phyloP scores from a whole-genome alignment of 495 filamentous ascomycete species.

The Penicillium odoratum region DNA sequence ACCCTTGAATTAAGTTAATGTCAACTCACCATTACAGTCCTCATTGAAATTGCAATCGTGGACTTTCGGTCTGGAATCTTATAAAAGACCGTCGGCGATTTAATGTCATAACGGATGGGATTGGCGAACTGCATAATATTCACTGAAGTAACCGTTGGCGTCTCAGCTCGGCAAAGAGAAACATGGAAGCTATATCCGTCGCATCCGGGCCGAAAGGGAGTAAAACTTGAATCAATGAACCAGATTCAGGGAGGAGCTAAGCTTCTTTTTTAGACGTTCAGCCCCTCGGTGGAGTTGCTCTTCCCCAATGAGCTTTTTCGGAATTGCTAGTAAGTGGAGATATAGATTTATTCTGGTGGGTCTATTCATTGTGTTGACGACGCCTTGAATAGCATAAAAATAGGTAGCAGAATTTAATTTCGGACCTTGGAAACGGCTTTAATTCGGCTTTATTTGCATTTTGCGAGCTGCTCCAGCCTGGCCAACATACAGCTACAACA shows the following conservation, averaged over 20 bases:
- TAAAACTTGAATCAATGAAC: no score
- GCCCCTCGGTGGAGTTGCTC: no score
- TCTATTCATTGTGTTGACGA: background rate
- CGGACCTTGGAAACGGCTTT: background rate
- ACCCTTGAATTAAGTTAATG: no score
- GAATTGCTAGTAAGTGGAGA: background rate
- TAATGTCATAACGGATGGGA: background rate
- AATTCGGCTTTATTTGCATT: background rate
- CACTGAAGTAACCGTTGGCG: background rate
- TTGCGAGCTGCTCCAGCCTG: no score
- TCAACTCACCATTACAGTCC: no score
- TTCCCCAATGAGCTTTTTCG: background rate
- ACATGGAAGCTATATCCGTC: no score
- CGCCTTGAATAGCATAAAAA: background rate
- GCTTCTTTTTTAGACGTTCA: no score
- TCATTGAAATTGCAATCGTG: no score
- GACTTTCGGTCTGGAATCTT: no score
- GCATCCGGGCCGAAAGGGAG: no score
- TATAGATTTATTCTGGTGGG: background rate
- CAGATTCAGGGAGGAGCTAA: no score
- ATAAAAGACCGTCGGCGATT: background rate
- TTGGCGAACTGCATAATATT: no score
- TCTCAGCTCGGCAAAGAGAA: background rate
- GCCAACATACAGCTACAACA: background rate
- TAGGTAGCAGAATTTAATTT: background rate